Evolutionary conservation across 176 grass and related monocot species (phyloP), one percentile per base, ranked within the genome.

Genomic region (Areca catechu): DNA sequence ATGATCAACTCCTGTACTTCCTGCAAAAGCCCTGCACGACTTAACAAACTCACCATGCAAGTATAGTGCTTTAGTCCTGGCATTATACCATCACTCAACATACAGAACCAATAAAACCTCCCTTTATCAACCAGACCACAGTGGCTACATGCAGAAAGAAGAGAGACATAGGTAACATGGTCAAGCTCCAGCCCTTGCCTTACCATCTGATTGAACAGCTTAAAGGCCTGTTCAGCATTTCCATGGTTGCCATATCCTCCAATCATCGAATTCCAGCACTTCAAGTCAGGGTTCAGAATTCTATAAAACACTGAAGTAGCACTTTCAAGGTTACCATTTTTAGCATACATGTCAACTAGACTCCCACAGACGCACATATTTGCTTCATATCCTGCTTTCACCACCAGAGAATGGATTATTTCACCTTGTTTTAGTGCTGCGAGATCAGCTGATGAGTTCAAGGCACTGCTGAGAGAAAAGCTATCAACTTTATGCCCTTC

Each of bases 181-280:
- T 96, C 87, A 79, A 77, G 80, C 47, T 82, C 80, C 21, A 88
- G 28, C 43, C 75, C 77, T 58, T 43, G 53, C 55, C 68, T 65
- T 60, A 83, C 74, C 92, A 90, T 96, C 53, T 86, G 67, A 55
- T 71, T 75, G 59, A 96, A 81, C 82, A 88, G 61, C 61, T 74
- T 82, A 54, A 96, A 96, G 56, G 83, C 86, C 61, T 77, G 63
- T 70, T 86, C 76, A 65, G 80, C 82, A 76, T 79, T 68, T 19
- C 80, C 86, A 28, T 82, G 55, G 63, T 80, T 90, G 19, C 79
- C 92, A 72, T 82, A 90, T 50, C 74, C 92, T 49, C 83, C 80
- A 69, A 90, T 87, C 57, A 96, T 85, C 7, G 83, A 82, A 96
- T 90, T 96, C 86, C 86, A 90, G 68, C 92, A 90, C 74, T 90